Evolutionary conservation across 768 basidiomycete species (phyloP).

Genomic region (Dioszegia aurantiaca): DNA sequence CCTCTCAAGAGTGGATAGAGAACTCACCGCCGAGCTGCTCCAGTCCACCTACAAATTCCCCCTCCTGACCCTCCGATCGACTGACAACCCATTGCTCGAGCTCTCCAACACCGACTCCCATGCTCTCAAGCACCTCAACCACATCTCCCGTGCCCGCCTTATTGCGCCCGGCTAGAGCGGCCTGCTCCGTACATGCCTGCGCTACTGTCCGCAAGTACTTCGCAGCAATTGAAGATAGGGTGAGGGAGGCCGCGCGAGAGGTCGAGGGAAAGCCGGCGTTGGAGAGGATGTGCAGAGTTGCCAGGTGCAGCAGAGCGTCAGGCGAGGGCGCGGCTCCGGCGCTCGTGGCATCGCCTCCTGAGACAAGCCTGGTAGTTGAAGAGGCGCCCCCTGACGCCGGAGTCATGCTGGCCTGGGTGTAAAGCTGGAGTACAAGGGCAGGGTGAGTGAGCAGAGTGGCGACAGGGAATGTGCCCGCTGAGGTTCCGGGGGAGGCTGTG

Average conservation of each 20-base stretch:
- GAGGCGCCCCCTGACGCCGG: no score
- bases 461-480: not conserved
- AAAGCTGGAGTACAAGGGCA: no score
- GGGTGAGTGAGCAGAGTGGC: no score
- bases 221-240: conserved; percentile 29
- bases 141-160: conserved; percentile 41
- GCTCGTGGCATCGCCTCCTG: no score
- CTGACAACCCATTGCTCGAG: conserved; percentile 24
- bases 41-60: conserved; percentile 19
- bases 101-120: conserved; percentile 30
- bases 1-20: not conserved
- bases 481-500: conserved; percentile 2
- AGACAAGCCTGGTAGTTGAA: no score
- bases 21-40: conserved; percentile 22
- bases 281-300: conserved; percentile 37
- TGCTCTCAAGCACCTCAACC: conserved; percentile 29
- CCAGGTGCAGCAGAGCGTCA: conserved; percentile 39
- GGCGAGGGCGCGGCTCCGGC: conserved; percentile 20
- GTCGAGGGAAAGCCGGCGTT: conserved; percentile 43
- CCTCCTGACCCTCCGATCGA: conserved; percentile 14
- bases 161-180: conserved; percentile 31
- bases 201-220: conserved; percentile 36
- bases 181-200: conserved; percentile 29
- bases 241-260: conserved; percentile 34
- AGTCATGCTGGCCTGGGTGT: not conserved